Conservation (phyloP, 2,329 filamentous ascomycete species). For the Diaporthe sp. region DNA sequence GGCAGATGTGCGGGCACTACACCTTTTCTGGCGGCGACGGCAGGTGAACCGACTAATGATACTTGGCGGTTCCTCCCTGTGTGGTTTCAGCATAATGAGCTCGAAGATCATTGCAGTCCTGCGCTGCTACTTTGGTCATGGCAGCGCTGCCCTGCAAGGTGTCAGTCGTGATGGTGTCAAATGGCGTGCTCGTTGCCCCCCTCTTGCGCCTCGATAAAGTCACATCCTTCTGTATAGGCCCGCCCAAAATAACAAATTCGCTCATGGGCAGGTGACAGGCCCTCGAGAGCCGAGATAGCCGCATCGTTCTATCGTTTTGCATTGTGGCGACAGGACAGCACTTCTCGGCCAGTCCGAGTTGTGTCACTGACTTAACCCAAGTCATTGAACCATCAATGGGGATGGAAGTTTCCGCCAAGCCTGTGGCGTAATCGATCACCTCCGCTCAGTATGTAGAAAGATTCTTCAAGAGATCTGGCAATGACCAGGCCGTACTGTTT, state of each 20-base stretch:
- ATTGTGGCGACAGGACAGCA: not conserved
- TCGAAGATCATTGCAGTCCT: conserved; percentile 16
- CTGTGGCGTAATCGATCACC: not conserved
- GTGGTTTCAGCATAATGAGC: conserved; percentile 24
- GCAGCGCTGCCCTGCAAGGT: not conserved
- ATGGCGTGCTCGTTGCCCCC: conserved; percentile 1
- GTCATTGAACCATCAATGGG: conserved; percentile 1
- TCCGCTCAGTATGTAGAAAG: not conserved
- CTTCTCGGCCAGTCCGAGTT: not conserved
- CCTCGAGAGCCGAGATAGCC: not conserved
- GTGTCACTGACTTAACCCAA: not conserved
- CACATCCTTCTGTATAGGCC: not conserved
- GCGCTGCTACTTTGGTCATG: conserved; percentile 8
- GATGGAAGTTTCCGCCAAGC: conserved; percentile 7
- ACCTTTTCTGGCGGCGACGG: not conserved
- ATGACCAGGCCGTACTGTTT: not conserved
- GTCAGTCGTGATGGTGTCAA: conserved; percentile 19
- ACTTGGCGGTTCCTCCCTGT: conserved; percentile 17
- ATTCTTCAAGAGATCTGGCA: not conserved
- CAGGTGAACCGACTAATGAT: conserved; percentile 22
- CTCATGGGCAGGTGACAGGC: not conserved
- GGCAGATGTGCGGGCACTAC: not conserved
- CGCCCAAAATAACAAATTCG: conserved; percentile 1
- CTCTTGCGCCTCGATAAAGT: conserved; percentile 10
- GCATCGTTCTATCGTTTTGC: not conserved